These are phyloP conservation scores for Centella asiatica DNA, from an alignment of 129 eudicot species.

Conservation along the genomic window DNA sequence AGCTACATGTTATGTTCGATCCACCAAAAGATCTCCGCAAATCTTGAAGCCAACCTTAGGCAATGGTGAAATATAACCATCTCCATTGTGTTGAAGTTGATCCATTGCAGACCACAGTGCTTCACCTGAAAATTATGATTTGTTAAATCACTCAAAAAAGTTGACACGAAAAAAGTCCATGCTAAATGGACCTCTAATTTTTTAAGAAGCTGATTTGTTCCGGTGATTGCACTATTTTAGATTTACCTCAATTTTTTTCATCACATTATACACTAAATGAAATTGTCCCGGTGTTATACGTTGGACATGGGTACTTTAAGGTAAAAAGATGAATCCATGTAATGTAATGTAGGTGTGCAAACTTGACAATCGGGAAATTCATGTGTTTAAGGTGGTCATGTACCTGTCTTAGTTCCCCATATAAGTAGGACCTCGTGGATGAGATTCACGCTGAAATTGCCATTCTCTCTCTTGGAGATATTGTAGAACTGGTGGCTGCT, in stretches of 20 bases:
- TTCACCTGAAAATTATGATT: background rate
- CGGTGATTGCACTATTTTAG: too few species aligned
- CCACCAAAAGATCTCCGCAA: too few species aligned
- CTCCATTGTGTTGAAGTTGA: background rate
- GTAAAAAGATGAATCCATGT: too few species aligned
- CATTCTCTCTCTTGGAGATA: conserved; percentile 9
- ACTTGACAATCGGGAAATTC: background rate
- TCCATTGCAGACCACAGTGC: background rate
- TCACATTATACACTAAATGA: too few species aligned
- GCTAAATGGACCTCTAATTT: too few species aligned
- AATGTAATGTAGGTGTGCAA: background rate
- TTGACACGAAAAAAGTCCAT: too few species aligned
- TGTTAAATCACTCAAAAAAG: background rate
- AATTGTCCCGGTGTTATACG: too few species aligned
- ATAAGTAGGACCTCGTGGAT: background rate
- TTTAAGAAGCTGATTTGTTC: too few species aligned
- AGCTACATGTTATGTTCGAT: too few species aligned
- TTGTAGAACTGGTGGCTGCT: conserved; percentile 9
- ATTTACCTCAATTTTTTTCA: too few species aligned
- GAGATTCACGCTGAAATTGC: background rate
- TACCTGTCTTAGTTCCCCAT: conserved; percentile 5
- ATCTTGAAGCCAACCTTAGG: too few species aligned
- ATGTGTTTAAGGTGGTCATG: background rate
- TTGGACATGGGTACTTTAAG: too few species aligned
- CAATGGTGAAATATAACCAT: background rate